A percentile compares a stretch with the other conserved stretches of the same genome.
These are phyloP conservation scores for Alloteropsis semialata DNA, from an alignment of 176 grass and related monocot genomes.

Conservation along the genomic window DNA sequence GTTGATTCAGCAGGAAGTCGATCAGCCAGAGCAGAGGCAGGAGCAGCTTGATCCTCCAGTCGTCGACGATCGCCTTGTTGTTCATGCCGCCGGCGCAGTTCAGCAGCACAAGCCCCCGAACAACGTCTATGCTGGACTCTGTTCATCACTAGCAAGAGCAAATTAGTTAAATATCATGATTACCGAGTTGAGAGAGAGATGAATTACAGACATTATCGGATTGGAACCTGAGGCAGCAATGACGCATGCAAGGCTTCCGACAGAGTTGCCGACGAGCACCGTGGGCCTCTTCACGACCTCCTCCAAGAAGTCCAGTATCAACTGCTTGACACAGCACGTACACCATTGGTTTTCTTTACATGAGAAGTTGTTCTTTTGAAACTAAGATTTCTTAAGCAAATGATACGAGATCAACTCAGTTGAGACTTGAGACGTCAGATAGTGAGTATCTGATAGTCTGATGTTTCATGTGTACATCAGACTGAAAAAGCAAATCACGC, in stretches of 20 bases:
- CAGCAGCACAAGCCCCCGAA: conserved; percentile 77
- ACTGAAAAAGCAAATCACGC: background rate
- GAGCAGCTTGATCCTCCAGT: conserved; percentile 91
- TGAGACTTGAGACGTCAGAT: background rate
- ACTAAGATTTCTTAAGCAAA: background rate
- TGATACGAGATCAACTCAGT: background rate
- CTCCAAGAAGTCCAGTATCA: conserved; percentile 92
- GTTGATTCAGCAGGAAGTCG: conserved; percentile 81
- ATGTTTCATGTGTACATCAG: background rate
- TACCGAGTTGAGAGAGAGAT: background rate
- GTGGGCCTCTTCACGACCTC: conserved; percentile 80
- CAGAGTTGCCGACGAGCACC: conserved; percentile 87
- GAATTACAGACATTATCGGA: background rate
- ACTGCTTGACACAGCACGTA: conserved; percentile 37
- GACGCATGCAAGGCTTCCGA: conserved; percentile 93
- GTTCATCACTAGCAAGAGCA: background rate
- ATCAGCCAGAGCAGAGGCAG: conserved; percentile 81
- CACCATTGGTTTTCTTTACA: background rate
- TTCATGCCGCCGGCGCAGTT: conserved; percentile 96
- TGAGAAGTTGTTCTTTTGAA: background rate
- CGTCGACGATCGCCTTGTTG: conserved; percentile 96
- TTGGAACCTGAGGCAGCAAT: conserved; percentile 75
- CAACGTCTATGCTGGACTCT: conserved; percentile 58
- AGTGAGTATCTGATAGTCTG: no score
- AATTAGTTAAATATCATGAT: background rate